Evolutionary conservation across 768 basidiomycete genomes (phyloP).

Genomic region (Lentinula boryana): DNA sequence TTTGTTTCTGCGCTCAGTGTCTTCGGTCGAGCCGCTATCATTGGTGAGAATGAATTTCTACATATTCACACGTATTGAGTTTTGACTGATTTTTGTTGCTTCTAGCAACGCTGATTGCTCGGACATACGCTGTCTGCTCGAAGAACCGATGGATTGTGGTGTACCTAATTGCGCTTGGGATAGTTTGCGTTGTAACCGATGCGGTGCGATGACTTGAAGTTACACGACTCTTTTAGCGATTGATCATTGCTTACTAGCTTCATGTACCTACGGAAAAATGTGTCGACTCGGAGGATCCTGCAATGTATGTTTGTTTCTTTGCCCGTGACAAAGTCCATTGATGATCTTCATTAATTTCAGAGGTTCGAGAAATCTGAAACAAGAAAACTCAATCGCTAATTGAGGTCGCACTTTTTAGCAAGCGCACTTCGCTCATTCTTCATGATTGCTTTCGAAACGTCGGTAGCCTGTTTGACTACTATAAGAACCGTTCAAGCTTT

Average conservation of each 20-base stretch:
- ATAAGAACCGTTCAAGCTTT: conserved; percentile 14
- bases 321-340: not conserved
- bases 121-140: conserved; percentile 18
- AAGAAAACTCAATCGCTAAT: not conserved
- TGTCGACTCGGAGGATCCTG: conserved; percentile 11
- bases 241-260: conserved; percentile 4
- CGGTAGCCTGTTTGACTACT: conserved; percentile 10
- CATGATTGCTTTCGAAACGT: conserved; percentile 14
- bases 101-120: conserved; percentile 8
- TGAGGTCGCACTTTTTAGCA: not conserved
- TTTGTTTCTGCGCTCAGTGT: conserved; percentile 23
- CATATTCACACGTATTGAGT: too few relatives aligned
- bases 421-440: conserved; percentile 12
- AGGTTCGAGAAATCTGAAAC: not conserved
- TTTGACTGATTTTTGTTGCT: not conserved
- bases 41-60: conserved; percentile 14
- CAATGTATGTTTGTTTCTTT: conserved; percentile 8
- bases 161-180: conserved; percentile 14
- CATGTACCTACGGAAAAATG: conserved; percentile 14
- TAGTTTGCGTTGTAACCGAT: conserved; percentile 16
- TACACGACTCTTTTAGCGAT: not conserved
- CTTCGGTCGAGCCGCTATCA: conserved; percentile 21
- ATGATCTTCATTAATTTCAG: not conserved
- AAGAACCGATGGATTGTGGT: conserved; percentile 11
- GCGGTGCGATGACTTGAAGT: conserved; percentile 12